phyloP scores from a whole-genome alignment of 768 basidiomycete species.

The Leucocoprinus birnbaumii region DNA sequence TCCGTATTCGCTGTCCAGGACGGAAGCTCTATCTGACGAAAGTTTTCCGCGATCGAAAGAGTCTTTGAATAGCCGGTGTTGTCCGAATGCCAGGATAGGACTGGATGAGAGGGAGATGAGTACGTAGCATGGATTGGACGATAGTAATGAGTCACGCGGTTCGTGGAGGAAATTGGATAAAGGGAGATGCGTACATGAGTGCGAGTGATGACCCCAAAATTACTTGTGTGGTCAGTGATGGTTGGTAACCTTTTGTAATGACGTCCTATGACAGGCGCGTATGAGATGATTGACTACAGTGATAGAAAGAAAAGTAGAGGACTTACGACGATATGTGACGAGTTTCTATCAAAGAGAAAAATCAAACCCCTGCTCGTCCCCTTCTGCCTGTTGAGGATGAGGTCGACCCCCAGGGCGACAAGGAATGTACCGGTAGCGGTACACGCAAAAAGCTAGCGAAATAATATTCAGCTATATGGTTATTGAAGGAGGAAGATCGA shows the following conservation, averaged over 20 bases:
- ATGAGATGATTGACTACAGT: conserved; percentile 1
- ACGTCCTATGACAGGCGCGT: conserved; percentile 38
- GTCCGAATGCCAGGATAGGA: conserved; percentile 48
- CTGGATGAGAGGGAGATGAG: conserved; percentile 29
- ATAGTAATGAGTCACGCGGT: neutral
- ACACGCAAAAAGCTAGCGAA: conserved; percentile 40
- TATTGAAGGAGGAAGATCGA: neutral
- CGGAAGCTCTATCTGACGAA: conserved; percentile 8
- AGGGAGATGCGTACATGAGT: conserved; percentile 45
- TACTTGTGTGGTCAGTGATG: conserved; percentile 46
- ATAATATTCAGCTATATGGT: neutral
- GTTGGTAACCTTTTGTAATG: conserved; percentile 43
- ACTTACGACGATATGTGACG: conserved; percentile 51
- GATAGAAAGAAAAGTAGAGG: neutral
- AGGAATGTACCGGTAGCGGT: conserved; percentile 65
- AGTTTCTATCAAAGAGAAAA: conserved; percentile 60
- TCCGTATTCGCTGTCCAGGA: conserved; percentile 11
- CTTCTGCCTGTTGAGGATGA: conserved; percentile 51
- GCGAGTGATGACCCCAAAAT: conserved; percentile 51
- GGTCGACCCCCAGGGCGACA: conserved; percentile 50
- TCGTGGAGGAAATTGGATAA: neutral
- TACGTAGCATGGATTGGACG: too few relatives aligned
- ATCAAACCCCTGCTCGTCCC: conserved; percentile 66
- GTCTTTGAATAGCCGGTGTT: conserved; percentile 48
- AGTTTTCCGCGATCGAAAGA: conserved; percentile 39